Evolutionary conservation across 768 basidiomycete species (phyloP), one percentile per base, ranked within the genome.

Genomic region (Lentinula detonsa): DNA sequence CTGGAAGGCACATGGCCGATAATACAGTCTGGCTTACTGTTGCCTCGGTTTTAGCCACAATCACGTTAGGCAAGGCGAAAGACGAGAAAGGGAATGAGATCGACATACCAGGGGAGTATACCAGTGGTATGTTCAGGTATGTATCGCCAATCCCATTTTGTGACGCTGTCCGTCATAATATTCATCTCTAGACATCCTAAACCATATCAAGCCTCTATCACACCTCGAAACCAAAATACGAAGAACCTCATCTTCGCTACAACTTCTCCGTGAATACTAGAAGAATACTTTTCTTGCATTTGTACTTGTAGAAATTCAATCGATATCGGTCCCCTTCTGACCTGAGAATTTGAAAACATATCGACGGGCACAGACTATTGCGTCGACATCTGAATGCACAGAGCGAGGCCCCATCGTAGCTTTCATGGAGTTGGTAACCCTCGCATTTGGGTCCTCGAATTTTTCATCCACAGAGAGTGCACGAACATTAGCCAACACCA

Each of bases 1-100:
- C 75, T 6, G 77, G 76, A 1, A 70, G 70, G 10, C 62, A 69
- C 31, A 69, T 78, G 63, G 77, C 72, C 1, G 68, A 71, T 16
- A 67, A 68, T 11, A 65, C 65, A 31, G 53, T 75, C 16, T 78
- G 66, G 70, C 68, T 76, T 33, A 64, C 71, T 1, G 63, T 72
- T 15, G 68, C 71, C 0, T 69, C 68, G 33, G 55, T 77, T 21
- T 62, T 76, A 31, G 68, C 75, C 5, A 62, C 68, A 3, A 73
- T 74, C 59, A 63, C 73, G 21, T 66, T 78, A 46, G 49, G 54
- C 8, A 65, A 69, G 45, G 65, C 64, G 2, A 43, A 62, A 35
- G 70, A 70, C 46, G 55, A 57, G n/a, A 45, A 65, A 13, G 70
- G 71, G 3, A 34, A 34, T 51, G 50, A 51, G 23, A 51, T 51